Conservation (phyloP, 163 green algal species). For the Scenedesmus sp. region DNA sequence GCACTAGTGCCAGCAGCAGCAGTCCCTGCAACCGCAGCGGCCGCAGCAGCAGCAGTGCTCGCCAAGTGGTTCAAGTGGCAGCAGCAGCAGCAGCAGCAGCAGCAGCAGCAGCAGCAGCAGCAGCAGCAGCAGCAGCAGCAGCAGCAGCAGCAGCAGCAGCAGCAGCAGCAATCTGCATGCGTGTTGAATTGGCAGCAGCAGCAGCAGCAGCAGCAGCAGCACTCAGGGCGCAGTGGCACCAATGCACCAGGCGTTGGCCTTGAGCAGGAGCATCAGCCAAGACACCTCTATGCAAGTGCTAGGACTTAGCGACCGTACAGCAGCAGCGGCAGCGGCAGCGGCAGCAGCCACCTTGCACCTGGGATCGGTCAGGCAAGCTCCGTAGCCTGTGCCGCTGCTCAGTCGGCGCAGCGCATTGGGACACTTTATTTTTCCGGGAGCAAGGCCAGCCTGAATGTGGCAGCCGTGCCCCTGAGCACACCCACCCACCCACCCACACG, state of each 20-base stretch:
- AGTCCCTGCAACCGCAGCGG: too few species aligned
- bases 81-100: neutral
- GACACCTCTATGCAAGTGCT: too few species aligned
- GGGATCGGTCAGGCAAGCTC: neutral
- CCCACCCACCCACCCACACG: too few species aligned
- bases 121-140: neutral
- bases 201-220: neutral
- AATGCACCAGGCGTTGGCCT: too few species aligned
- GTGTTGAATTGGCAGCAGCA: neutral
- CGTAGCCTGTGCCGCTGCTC: conserved; percentile 35
- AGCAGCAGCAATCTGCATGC: too few species aligned
- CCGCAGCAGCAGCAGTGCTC: too few species aligned
- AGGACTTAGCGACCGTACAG: neutral
- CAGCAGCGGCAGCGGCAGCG: neutral
- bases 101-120: neutral
- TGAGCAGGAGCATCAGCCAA: neutral
- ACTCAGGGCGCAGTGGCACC: too few species aligned
- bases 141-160: too few species aligned
- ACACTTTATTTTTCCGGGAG: conserved; percentile 46
- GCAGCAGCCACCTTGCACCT: too few species aligned
- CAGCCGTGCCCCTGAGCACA: conserved; percentile 27
- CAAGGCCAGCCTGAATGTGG: conserved; percentile 47
- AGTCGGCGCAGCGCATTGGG: conserved; percentile 31
- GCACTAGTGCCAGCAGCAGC: too few species aligned
- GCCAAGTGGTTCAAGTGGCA: too few species aligned